A percentile compares a stretch with the other conserved stretches of the same genome.
These are phyloP conservation scores for Chaetomium tenue DNA, from an alignment of 495 filamentous ascomycete species.

Conservation along the genomic window DNA sequence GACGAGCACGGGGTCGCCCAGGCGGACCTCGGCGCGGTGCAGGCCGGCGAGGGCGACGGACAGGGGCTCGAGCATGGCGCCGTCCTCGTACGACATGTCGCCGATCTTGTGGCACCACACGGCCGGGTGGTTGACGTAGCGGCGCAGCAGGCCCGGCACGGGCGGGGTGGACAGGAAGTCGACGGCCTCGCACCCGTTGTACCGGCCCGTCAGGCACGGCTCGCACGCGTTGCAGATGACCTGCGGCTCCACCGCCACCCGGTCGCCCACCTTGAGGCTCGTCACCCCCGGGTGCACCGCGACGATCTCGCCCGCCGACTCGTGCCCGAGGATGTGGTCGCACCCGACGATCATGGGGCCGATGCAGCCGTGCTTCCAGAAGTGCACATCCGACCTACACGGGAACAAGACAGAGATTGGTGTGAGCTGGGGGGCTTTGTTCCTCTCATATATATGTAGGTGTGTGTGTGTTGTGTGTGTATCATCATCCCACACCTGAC, in stretches of 20 bases:
- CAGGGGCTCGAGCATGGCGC: conserved; percentile 82
- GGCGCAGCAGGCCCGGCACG: conserved; percentile 79
- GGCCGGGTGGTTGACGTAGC: conserved; percentile 91
- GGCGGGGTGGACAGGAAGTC: conserved; percentile 86
- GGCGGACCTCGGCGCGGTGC: conserved; percentile 69
- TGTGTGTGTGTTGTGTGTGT: too few species aligned
- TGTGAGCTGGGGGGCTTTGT: conserved; percentile 17
- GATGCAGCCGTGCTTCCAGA: conserved; percentile 92
- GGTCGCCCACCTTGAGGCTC: conserved; percentile 72
- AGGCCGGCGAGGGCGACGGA: conserved; percentile 82
- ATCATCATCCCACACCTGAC: too few species aligned
- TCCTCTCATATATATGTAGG: conserved; percentile 25
- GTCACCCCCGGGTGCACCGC: conserved; percentile 78
- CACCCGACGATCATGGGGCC: conserved; percentile 88
- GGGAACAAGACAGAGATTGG: too few species aligned
- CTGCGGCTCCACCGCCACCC: conserved; percentile 88
- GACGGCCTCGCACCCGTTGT: conserved; percentile 87
- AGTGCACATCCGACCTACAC: conserved; percentile 91
- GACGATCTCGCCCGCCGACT: conserved; percentile 81
- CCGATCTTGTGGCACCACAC: conserved; percentile 92
- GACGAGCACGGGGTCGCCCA: conserved; percentile 81
- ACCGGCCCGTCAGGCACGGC: conserved; percentile 83
- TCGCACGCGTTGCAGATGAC: conserved; percentile 86
- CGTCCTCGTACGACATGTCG: conserved; percentile 83
- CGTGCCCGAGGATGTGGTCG: conserved; percentile 88